A percentile compares a stretch with the other conserved stretches of the same genome.
phyloP scores from a whole-genome alignment of 352 stramenopile genomes.

The Phytophthora syringae region DNA sequence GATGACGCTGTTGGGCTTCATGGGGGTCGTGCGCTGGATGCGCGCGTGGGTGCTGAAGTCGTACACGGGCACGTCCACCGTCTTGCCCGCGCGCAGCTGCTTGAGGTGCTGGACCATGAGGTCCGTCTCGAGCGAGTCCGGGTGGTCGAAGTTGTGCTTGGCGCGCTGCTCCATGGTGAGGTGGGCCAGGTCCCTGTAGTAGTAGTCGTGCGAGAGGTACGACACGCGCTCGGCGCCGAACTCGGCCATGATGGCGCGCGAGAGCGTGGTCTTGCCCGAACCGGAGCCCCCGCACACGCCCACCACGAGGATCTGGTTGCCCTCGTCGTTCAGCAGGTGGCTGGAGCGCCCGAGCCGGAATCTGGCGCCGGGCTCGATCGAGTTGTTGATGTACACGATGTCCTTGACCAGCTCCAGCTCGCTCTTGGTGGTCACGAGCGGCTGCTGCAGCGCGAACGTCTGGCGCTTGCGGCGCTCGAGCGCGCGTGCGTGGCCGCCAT shows the following conservation, averaged over 20 bases:
- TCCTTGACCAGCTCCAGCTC: constrained; percentile 86
- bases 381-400: constrained; percentile 87
- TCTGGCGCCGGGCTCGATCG: constrained; percentile 42
- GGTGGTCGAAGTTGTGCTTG: constrained; percentile 97
- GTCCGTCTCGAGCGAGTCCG: constrained; percentile 95
- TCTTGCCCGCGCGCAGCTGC: constrained; percentile 85
- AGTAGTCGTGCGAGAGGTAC: constrained; percentile 97
- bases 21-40: constrained; percentile 70
- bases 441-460: constrained; percentile 51
- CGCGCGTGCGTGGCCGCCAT: constrained; percentile 52
- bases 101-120: constrained; percentile 93
- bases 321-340: constrained; percentile 53
- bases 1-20: constrained; percentile 93
- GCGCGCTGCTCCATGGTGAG: constrained; percentile 88
- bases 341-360: constrained; percentile 54
- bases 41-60: constrained; percentile 96
- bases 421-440: constrained; percentile 52
- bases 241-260: constrained; percentile 87
- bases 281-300: constrained; percentile 93
- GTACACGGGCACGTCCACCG: constrained; percentile 94
- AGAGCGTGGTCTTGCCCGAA: constrained; percentile 93
- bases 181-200: constrained; percentile 95
- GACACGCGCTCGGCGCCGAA: constrained; percentile 91
- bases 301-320: constrained; percentile 87
- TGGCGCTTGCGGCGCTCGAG: constrained; percentile 48